Evolutionary conservation across 495 filamentous ascomycete genomes (phyloP).

Genomic region (Trichoderma reesei): DNA sequence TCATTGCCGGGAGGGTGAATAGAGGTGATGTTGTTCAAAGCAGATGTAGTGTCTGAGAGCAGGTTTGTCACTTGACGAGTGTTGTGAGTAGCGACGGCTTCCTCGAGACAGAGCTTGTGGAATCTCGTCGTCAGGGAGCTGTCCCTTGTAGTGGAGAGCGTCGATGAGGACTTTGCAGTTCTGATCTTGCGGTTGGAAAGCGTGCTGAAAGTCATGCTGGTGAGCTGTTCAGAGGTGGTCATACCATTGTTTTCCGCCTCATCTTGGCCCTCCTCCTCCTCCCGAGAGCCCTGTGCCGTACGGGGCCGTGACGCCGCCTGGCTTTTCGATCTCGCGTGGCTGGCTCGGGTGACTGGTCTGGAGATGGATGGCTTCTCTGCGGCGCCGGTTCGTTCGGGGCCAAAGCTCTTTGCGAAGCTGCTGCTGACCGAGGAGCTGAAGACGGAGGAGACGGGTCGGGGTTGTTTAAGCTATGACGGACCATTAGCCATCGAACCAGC

Average conservation of each 20-base stretch:
- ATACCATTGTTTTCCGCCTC: background rate
- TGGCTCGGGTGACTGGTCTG: constrained; percentile 27
- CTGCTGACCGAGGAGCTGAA: constrained; percentile 12
- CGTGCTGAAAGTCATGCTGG: constrained; percentile 12
- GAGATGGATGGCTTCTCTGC: constrained; percentile 21
- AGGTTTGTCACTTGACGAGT: constrained; percentile 31
- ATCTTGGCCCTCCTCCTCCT: constrained; percentile 5
- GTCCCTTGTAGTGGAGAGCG: constrained; percentile 17
- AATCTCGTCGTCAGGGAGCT: constrained; percentile 21
- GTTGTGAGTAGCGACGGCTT: constrained; percentile 12
- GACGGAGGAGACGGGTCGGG: constrained; percentile 40
- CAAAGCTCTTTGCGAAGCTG: constrained; percentile 48
- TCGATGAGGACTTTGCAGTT: constrained; percentile 9
- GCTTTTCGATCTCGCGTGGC: constrained; percentile 2
- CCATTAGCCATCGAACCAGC: background rate
- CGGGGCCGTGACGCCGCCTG: constrained; percentile 1
- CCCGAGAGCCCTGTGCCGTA: constrained; percentile 5
- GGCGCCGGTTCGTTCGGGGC: constrained; percentile 26
- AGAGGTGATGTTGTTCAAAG: constrained; percentile 8
- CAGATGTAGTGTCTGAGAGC: constrained; percentile 12
- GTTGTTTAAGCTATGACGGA: constrained; percentile 9
- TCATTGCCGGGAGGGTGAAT: constrained; percentile 7
- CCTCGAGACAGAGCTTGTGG: constrained; percentile 22
- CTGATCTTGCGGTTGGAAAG: background rate
- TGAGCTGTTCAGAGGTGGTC: constrained; percentile 9